phyloP scores from a whole-genome alignment of 2,329 filamentous ascomycete genomes.

The Penicillium sp. region DNA sequence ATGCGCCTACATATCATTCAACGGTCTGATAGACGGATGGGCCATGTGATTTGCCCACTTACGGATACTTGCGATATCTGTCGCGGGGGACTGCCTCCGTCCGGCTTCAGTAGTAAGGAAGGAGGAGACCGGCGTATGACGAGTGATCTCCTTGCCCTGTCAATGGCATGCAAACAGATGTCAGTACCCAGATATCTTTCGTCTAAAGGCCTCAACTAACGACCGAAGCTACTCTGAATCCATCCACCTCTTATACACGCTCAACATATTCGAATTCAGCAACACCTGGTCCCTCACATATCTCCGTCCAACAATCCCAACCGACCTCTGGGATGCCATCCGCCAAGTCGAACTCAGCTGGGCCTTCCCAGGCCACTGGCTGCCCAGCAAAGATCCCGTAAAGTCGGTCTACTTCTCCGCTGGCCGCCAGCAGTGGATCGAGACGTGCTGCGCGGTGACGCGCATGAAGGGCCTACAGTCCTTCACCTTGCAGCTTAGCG shows the following conservation, averaged over 20 bases:
- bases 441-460: conserved; percentile 38
- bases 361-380: conserved; percentile 47
- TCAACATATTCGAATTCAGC: conserved; percentile 45
- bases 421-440: conserved; percentile 42
- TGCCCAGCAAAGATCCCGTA: conserved; percentile 46
- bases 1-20: conserved; percentile 44
- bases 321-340: conserved; percentile 36
- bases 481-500: conserved; percentile 38
- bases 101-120: conserved; percentile 24
- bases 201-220: neutral
- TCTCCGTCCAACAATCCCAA: conserved; percentile 40
- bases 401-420: conserved; percentile 44
- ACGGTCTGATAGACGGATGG: conserved; percentile 35
- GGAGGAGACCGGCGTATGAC: conserved; percentile 13
- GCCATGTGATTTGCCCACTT: conserved; percentile 38
- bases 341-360: conserved; percentile 43
- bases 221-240: conserved; percentile 41
- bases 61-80: conserved; percentile 41
- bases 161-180: conserved; percentile 44
- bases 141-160: conserved; percentile 33
- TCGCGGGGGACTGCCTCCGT: conserved; percentile 35
- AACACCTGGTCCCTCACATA: conserved; percentile 47
- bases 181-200: conserved; percentile 21
- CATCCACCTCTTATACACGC: conserved; percentile 40
- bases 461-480: conserved; percentile 32